These are phyloP conservation scores for Fusarium avenaceum DNA, from an alignment of 2,329 filamentous ascomycete genomes.

Conservation along the genomic window DNA sequence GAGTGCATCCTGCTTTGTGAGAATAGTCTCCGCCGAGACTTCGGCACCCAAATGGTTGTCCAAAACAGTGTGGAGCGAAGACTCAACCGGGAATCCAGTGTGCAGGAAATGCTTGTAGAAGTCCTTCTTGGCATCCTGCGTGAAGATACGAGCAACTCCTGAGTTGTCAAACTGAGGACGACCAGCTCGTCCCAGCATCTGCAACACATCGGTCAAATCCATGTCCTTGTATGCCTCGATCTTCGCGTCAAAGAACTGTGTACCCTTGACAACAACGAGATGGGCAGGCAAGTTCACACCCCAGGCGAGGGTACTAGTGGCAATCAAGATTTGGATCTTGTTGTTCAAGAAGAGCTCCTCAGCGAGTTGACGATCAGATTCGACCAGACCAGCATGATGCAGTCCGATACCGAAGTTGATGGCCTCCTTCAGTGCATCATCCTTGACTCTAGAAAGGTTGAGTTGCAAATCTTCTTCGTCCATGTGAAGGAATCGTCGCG, in stretches of 20 bases:
- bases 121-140: constrained; percentile 96
- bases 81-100: constrained; percentile 97
- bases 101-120: constrained; percentile 99
- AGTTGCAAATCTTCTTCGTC: constrained; percentile 92
- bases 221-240: constrained; percentile 98
- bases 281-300: constrained; percentile 98
- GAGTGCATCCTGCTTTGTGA: constrained; percentile 95
- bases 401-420: constrained; percentile 96
- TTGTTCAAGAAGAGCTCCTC: constrained; percentile 97
- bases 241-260: constrained; percentile 98
- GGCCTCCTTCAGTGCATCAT: constrained; percentile 92
- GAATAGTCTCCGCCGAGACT: constrained; percentile 91
- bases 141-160: constrained; percentile 96
- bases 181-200: constrained; percentile 96
- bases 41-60: constrained; percentile 98
- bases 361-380: constrained; percentile 89
- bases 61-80: constrained; percentile 92
- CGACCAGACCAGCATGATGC: constrained; percentile 96
- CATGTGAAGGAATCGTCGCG: constrained; percentile 92
- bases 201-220: constrained; percentile 97
- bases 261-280: constrained; percentile 96
- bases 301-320: constrained; percentile 97
- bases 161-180: constrained; percentile 97
- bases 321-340: constrained; percentile 97
- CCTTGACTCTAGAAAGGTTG: constrained; percentile 91